Conservation (phyloP, 78 protist genomes). For the Salpingoeca rosetta region DNA sequence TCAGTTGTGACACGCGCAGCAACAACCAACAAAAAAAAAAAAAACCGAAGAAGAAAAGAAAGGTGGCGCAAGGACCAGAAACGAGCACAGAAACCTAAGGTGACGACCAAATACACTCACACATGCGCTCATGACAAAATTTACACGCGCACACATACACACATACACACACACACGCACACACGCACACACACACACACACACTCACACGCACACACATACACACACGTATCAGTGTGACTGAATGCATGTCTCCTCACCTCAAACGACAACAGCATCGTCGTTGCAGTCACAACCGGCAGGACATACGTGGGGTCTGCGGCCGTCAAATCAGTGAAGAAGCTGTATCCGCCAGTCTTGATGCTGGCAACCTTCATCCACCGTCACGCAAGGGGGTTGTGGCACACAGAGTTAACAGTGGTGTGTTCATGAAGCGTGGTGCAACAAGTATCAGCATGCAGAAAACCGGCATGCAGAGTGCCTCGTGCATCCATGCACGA, state of each 20-base stretch:
- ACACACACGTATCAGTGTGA: too few relatives aligned
- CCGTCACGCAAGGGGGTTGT: too few relatives aligned
- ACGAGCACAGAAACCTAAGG: neutral
- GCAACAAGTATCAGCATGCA: too few relatives aligned
- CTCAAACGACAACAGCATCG: neutral
- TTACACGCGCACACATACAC: neutral
- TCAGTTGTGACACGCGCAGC: neutral
- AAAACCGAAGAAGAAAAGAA: neutral
- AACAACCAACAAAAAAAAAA: too few relatives aligned
- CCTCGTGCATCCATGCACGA: too few relatives aligned
- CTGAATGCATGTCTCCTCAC: too few relatives aligned
- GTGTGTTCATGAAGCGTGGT: too few relatives aligned
- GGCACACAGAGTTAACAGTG: too few relatives aligned
- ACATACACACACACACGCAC: neutral
- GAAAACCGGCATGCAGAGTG: too few relatives aligned
- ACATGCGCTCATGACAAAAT: neutral
- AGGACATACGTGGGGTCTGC: neutral
- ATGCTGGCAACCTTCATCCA: neutral
- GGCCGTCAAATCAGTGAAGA: neutral
- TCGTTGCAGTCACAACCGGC: neutral
- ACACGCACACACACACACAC: neutral
- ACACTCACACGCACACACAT: neutral
- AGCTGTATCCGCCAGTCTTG: neutral
- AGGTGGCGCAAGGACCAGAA: neutral
- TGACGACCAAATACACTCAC: neutral